Evolutionary conservation across 768 basidiomycete species (phyloP).

Genomic region (Steccherinum ochraceum): DNA sequence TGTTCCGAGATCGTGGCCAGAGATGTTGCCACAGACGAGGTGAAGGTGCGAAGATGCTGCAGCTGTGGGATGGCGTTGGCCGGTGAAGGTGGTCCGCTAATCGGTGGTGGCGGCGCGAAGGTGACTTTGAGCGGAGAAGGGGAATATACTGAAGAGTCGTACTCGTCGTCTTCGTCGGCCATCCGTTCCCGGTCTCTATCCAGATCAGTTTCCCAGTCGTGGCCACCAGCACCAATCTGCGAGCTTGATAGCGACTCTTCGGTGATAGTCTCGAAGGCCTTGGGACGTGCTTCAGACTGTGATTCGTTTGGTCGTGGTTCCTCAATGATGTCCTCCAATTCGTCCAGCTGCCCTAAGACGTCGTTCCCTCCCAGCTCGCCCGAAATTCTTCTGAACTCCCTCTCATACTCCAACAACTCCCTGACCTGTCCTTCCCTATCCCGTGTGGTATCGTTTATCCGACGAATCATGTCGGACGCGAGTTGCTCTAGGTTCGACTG

Average conservation of each 20-base stretch:
- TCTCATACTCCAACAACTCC: constrained; percentile 69
- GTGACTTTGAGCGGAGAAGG: constrained; percentile 50
- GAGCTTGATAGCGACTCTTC: constrained; percentile 22
- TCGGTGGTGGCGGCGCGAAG: constrained; percentile 45
- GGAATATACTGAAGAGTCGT: constrained; percentile 25
- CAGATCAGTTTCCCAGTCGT: constrained; percentile 57
- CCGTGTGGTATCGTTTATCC: constrained; percentile 66
- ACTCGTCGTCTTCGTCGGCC: constrained; percentile 43
- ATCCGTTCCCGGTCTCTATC: constrained; percentile 36
- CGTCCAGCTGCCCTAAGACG: constrained; percentile 62
- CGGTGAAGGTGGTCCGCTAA: constrained; percentile 48
- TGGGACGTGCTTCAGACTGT: constrained; percentile 1
- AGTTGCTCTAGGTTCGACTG: constrained; percentile 50
- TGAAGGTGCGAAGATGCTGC: constrained; percentile 64
- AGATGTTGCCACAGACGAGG: constrained; percentile 67
- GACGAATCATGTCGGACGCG: constrained; percentile 71
- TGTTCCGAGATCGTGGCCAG: constrained; percentile 79
- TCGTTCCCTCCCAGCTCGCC: constrained; percentile 75
- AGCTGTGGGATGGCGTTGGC: constrained; percentile 59
- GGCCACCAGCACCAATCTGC: constrained; percentile 18
- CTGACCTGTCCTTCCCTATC: constrained; percentile 81
- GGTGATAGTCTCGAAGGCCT: constrained; percentile 19
- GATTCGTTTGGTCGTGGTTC: constrained; percentile 14
- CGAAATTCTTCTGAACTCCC: constrained; percentile 72
- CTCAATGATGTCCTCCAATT: constrained; percentile 46